phyloP scores from a whole-genome alignment of 208 protist species.

The Acanthamoeba lenticulata region DNA sequence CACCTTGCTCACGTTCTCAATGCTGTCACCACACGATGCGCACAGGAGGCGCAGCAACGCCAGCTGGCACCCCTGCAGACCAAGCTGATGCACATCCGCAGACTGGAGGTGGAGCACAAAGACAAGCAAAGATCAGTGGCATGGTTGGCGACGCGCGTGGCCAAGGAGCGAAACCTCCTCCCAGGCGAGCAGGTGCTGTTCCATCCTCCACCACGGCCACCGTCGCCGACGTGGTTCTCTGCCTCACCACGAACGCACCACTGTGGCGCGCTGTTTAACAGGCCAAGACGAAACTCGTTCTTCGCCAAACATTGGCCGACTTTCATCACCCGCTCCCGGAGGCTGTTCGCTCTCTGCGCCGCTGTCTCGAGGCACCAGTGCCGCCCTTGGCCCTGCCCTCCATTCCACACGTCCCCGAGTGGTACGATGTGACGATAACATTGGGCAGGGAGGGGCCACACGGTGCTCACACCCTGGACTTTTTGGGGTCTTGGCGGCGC shows the following conservation, averaged over 20 bases:
- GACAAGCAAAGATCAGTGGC: neutral
- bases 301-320: neutral
- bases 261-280: neutral
- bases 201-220: neutral
- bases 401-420: neutral
- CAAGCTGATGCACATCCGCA: neutral
- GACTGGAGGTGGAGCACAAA: neutral
- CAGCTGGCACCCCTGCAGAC: neutral
- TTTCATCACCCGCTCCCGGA: neutral
- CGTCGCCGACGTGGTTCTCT: neutral
- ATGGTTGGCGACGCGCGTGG: neutral
- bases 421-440: neutral
- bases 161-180: neutral
- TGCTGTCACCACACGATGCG: too few relatives aligned
- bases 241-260: neutral
- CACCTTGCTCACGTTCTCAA: too few relatives aligned
- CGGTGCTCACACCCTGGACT: too few relatives aligned
- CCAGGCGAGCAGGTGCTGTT: neutral
- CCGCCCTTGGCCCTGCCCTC: neutral
- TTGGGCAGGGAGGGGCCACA: too few relatives aligned
- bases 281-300: neutral
- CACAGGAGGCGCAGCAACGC: neutral
- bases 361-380: neutral
- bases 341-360: neutral
- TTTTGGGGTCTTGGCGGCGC: too few relatives aligned